phyloP scores from a whole-genome alignment of 495 filamentous ascomycete species.

The Neurospora sp. region DNA sequence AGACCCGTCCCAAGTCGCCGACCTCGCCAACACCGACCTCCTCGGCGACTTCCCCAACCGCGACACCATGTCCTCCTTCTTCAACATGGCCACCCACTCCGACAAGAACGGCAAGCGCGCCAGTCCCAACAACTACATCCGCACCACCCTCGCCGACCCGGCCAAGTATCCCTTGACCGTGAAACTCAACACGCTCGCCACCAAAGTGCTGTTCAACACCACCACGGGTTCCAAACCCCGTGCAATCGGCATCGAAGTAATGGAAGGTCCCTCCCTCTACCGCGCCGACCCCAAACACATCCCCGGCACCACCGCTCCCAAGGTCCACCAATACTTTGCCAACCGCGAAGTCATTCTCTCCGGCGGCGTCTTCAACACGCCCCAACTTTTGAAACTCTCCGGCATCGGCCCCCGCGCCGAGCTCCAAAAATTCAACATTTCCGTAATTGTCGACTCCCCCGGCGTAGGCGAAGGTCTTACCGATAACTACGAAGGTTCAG shows the following conservation, averaged over 20 bases:
- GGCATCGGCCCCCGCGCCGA: slow-evolving; percentile 34
- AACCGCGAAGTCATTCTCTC: slow-evolving; percentile 46
- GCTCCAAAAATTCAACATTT: slow-evolving; percentile 34
- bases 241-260: slow-evolving; percentile 37
- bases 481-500: slow-evolving; percentile 43
- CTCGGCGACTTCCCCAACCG: slow-evolving; percentile 25
- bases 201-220: slow-evolving; percentile 32
- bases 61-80: slow-evolving; percentile 32
- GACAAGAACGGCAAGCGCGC: slow-evolving; percentile 29
- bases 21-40: slow-evolving; percentile 29
- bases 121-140: slow-evolving; percentile 34
- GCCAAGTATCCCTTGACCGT: slow-evolving; percentile 35
- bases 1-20: slow-evolving; percentile 19
- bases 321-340: slow-evolving; percentile 26
- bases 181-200: slow-evolving; percentile 38
- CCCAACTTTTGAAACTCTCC: slow-evolving; percentile 47
- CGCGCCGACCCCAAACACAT: slow-evolving; percentile 33
- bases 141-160: slow-evolving; percentile 34
- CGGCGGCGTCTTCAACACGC: slow-evolving; percentile 45
- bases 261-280: slow-evolving; percentile 32
- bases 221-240: slow-evolving; percentile 14
- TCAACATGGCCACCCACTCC: slow-evolving; percentile 34
- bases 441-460: slow-evolving; percentile 38
- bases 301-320: slow-evolving; percentile 15
- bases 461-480: slow-evolving; percentile 51